Conservation (phyloP, 1,139 yeast species). For the Entelexis sorbosivorans region DNA sequence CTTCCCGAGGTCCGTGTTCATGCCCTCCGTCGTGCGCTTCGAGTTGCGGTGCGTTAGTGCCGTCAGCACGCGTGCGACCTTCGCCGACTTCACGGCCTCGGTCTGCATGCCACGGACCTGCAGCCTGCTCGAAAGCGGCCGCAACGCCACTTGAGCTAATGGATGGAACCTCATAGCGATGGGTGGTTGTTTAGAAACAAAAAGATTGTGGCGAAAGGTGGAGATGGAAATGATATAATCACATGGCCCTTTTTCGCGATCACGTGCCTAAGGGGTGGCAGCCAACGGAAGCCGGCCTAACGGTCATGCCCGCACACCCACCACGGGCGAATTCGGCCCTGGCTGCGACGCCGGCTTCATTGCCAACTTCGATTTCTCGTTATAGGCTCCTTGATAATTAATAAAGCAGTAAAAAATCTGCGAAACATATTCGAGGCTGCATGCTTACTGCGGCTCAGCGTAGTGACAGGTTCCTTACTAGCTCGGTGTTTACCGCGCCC, state of each 20-base stretch:
- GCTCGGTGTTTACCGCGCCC: too few relatives aligned
- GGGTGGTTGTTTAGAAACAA: not conserved
- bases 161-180: not conserved
- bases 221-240: not conserved
- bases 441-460: too few relatives aligned
- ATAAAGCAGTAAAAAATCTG: too few relatives aligned
- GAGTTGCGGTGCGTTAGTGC: constrained; percentile 15
- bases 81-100: constrained; percentile 14
- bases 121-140: not conserved
- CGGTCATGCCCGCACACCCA: too few relatives aligned
- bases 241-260: not conserved
- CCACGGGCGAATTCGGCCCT: too few relatives aligned
- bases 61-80: constrained; percentile 14
- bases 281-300: not conserved
- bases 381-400: too few relatives aligned
- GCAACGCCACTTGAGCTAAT: not conserved
- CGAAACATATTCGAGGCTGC: too few relatives aligned
- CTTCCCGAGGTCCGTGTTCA: constrained; percentile 3
- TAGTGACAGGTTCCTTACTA: too few relatives aligned
- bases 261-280: not conserved
- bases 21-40: constrained; percentile 13
- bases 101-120: constrained; percentile 12
- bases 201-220: not conserved
- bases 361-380: too few relatives aligned
- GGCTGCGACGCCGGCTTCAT: too few relatives aligned